These are phyloP conservation scores for Fonsecaea pugnacius DNA, from an alignment of 2,329 filamentous ascomycete genomes.

Conservation along the genomic window DNA sequence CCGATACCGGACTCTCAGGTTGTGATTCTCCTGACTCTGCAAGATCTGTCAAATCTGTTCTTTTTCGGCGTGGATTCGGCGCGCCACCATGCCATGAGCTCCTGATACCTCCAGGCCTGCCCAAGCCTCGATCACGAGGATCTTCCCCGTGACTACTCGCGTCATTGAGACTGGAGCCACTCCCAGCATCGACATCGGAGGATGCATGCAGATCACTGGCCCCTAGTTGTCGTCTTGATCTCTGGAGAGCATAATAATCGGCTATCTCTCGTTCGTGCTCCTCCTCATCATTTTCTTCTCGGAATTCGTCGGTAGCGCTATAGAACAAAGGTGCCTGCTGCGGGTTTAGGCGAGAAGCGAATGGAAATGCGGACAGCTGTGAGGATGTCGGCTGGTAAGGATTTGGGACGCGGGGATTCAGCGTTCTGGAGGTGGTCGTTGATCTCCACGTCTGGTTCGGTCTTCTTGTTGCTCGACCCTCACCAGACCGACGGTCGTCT, in stretches of 20 bases:
- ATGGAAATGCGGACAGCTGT: conserved; percentile 75
- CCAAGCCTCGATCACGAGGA: conserved; percentile 45
- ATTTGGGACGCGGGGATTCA: conserved; percentile 53
- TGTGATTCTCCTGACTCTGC: conserved; percentile 44
- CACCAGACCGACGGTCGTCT: conserved; percentile 51
- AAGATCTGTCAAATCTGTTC: conserved; percentile 43
- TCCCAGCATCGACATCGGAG: conserved; percentile 76
- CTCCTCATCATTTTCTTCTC: conserved; percentile 90
- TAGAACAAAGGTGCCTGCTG: conserved; percentile 93
- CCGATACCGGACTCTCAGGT: conserved; percentile 52
- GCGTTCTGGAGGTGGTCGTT: conserved; percentile 46
- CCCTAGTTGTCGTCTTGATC: conserved; percentile 85
- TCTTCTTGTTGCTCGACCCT: conserved; percentile 54
- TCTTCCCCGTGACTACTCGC: conserved; percentile 54
- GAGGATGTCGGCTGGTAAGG: conserved; percentile 77
- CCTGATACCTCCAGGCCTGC: conserved; percentile 56
- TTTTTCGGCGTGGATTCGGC: conserved; percentile 46
- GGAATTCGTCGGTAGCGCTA: conserved; percentile 85
- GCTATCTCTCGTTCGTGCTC: conserved; percentile 88
- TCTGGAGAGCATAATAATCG: conserved; percentile 90
- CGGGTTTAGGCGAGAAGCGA: conserved; percentile 72
- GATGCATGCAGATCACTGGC: conserved; percentile 83
- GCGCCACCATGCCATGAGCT: conserved; percentile 62
- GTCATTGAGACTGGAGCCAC: conserved; percentile 61
- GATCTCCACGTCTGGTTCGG: conserved; percentile 53